Evolutionary conservation across 768 basidiomycete species (phyloP), one percentile per base, ranked within the genome.

Genomic region (Rhodotorula taiwanensis): DNA sequence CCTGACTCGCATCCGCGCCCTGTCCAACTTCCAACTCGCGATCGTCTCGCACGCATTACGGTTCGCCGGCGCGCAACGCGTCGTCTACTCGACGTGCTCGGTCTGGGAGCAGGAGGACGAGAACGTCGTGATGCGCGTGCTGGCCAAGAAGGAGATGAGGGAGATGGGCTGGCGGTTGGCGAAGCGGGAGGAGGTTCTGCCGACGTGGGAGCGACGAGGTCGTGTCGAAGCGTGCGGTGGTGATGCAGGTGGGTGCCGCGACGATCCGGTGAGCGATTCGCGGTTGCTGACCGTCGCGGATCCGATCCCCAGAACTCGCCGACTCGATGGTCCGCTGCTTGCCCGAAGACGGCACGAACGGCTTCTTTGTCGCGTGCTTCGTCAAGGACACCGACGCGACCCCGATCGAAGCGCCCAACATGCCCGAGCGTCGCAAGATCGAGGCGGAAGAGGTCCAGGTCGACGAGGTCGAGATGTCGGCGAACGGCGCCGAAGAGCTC

Each of bases 11-110:
- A 79, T 99, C 49, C 80, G 82, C 67, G 91, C 89, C 70, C 82
- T 99, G 15, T 84, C 89, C 5, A 78, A 81, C 23, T 99, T 99
- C 76, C 95, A 99, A 72, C 80, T 91, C 39, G 80, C 82, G 76
- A 90, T 97, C 83, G 83, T 98, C 71, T 83, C 82, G 73, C 95
- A 98, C 73, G 94, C 95, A 23, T 92, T 99, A 86, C 86, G 84
- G 76, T 98, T 93, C 76, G 85, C 89, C 3, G 79, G 80, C 44
- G 88, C 85, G 41, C 76, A 80, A 61, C 84, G 82, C 70, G 89
- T 99, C 71, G 92, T 92, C 31, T 98, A 99, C 76, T 98, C 93
- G 28, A 99, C 95, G n/a, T 99, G 94, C 74, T 95, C 91, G 66
- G 79, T 95, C 51, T 86, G 97, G 76, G 82, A 87, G 20, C 82